Evolutionary conservation across 192 early-diverging fungal genomes (phyloP).

Genomic region (Martensiomyces pterosporus): DNA sequence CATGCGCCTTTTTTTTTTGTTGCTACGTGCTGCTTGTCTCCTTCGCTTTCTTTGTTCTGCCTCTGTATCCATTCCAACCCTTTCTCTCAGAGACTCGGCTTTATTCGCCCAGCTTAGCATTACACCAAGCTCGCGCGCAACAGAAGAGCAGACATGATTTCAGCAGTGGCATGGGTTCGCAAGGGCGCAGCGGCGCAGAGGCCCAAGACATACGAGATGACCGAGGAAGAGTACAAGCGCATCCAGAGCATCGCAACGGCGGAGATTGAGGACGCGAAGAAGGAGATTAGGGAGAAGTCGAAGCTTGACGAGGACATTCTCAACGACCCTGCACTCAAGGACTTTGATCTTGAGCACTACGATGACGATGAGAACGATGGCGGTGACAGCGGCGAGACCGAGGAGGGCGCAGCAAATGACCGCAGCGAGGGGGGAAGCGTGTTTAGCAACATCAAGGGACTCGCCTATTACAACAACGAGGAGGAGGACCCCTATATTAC

Average conservation of each 20-base stretch:
- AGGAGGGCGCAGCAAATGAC: too few species aligned
- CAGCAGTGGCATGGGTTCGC: slow-evolving; percentile 87
- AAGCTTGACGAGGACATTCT: slow-evolving; percentile 25
- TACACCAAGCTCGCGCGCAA: too few species aligned
- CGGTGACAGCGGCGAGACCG: slow-evolving; percentile 33
- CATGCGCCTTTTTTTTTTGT: too few species aligned
- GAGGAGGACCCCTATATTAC: slow-evolving; percentile 85
- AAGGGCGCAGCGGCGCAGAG: slow-evolving; percentile 83
- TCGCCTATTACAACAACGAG: slow-evolving; percentile 79
- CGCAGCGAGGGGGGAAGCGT: slow-evolving; percentile 64
- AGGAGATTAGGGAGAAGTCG: slow-evolving; percentile 49
- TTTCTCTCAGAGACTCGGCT: too few species aligned
- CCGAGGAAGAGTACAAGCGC: slow-evolving; percentile 83
- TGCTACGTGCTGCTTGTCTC: too few species aligned
- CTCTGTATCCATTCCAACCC: too few species aligned
- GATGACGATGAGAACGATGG: slow-evolving; percentile 68
- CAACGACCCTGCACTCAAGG: slow-evolving; percentile 61
- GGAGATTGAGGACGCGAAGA: slow-evolving; percentile 61
- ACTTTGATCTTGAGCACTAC: slow-evolving; percentile 94
- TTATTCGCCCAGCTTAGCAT: too few species aligned
- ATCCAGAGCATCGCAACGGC: slow-evolving; percentile 67
- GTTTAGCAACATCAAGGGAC: slow-evolving; percentile 82
- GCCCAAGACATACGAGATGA: slow-evolving; percentile 77
- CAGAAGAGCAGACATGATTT: slow-evolving; percentile 82
- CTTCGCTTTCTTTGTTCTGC: too few species aligned